Percentiles rank a stretch among this genome's conserved stretches.
These are phyloP conservation scores for Xylariaceae sp. DNA, from an alignment of 2,329 filamentous ascomycete genomes.

Conservation along the genomic window DNA sequence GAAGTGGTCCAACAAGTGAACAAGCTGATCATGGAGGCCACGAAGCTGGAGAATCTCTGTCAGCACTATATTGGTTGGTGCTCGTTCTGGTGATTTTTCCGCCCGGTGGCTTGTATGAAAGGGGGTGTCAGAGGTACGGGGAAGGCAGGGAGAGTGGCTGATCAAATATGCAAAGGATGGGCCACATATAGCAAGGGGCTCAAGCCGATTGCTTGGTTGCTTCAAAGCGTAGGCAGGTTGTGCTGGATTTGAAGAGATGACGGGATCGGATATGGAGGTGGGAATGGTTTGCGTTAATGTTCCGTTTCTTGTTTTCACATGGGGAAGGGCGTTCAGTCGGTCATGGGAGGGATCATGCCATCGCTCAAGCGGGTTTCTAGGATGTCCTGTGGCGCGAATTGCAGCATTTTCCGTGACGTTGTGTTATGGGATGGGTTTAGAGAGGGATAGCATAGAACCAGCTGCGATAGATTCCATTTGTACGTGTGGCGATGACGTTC, in stretches of 20 bases:
- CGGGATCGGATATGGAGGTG: not conserved
- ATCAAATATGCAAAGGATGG: not conserved
- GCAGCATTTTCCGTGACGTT: not conserved
- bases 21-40: slow-evolving; percentile 89
- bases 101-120: not conserved
- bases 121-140: not conserved
- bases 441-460: not conserved
- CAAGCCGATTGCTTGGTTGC: not conserved
- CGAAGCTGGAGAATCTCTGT: slow-evolving; percentile 93
- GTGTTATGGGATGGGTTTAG: not conserved
- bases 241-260: slow-evolving; percentile 2
- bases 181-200: not conserved
- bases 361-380: not conserved
- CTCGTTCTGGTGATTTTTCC: slow-evolving; percentile 73
- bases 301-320: not conserved
- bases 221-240: not conserved
- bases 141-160: not conserved
- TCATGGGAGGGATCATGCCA: not conserved
- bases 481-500: not conserved
- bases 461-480: not conserved
- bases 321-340: slow-evolving; percentile 6
- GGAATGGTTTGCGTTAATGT: slow-evolving; percentile 4
- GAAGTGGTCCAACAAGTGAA: slow-evolving; percentile 85
- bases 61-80: slow-evolving; percentile 99
- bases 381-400: not conserved